A percentile compares a stretch with the other conserved stretches of the same genome.
These are phyloP conservation scores for Sextonia rubra DNA, from an alignment of 164 flowering plant species.

Conservation along the genomic window DNA sequence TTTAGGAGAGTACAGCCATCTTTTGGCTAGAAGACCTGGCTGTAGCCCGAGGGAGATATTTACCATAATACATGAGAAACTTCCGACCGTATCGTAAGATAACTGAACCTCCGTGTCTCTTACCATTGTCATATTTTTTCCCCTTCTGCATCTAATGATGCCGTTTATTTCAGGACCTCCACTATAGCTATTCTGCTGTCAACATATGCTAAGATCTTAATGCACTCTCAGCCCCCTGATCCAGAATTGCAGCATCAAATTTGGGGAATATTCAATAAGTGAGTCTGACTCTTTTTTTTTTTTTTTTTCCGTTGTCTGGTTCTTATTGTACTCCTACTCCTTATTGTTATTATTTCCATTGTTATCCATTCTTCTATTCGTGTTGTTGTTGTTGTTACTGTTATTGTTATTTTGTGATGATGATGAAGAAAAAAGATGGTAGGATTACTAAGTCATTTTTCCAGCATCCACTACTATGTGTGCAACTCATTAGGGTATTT, in stretches of 20 bases:
- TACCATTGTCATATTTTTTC: background rate
- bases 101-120: slow-evolving; percentile 4
- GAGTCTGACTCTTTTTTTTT: slow-evolving; percentile 18
- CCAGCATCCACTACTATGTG: background rate
- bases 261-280: slow-evolving; percentile 89
- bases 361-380: too few species aligned
- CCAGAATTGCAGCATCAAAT: slow-evolving; percentile 80
- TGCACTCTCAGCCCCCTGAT: slow-evolving; percentile 96
- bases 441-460: background rate
- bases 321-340: background rate
- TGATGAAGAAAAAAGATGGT: background rate
- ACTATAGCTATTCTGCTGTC: slow-evolving; percentile 91
- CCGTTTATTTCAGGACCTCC: slow-evolving; percentile 47
- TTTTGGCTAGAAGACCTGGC: slow-evolving; percentile 89
- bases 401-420: too few species aligned
- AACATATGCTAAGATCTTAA: slow-evolving; percentile 92
- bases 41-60: slow-evolving; percentile 95
- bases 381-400: too few species aligned
- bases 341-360: background rate
- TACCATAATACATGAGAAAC: slow-evolving; percentile 80
- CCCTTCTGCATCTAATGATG: background rate
- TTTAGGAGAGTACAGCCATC: slow-evolving; percentile 96
- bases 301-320: background rate
- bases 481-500: background rate
- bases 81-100: slow-evolving; percentile 94